Base-by-base conservation (phyloP, 2,329 filamentous ascomycete species). In the Pseudocercospora fijiensis region DNA sequence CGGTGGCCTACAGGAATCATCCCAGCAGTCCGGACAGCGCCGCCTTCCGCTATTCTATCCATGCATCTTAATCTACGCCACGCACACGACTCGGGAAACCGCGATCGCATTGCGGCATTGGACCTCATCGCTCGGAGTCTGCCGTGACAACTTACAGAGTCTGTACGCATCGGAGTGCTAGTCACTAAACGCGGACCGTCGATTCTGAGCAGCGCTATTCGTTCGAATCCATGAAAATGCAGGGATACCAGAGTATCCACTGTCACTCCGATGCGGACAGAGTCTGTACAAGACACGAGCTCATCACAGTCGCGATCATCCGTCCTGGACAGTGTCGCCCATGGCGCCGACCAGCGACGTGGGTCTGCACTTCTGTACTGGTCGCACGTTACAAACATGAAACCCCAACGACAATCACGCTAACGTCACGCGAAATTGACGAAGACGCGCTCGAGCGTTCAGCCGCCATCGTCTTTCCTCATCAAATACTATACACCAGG, bases 381-480 rank as follows among this genome's bases (percentile, higher is more conserved):
- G 49, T 10, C 16, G 24, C 20, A 10, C 10, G 49, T 24, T 52
- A 27, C 20, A 27, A 52, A 27, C 24, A 52, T 52, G 49, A 52
- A 28, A 52, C 49, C 20, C 24, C 49, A 52, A 52, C 49, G 49
- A 26, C 49, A 52, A 52, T 52, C 49, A 28, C 49, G 49, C 49
- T 52, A 52, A 52, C n/a, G 49, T 26, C 49, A 52, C 49, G 49
- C 49, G 49, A 52, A 27, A 28, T 52, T 28, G 49, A 52, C 27
- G 49, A 52, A 52, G 49, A 47, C 22, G 49, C 24, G 24, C 49
- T 52, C 49, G 49, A 52, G 49, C 49, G 24, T 24, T 27, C 24
- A 26, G 49, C 49, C 33, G 24, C 49, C 49, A 22, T 52, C 24
- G 20, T 24, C 49, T 27, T 52, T 26, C 24, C 49, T 22, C 41